Evolutionary conservation across 2,329 filamentous ascomycete species (phyloP).

Genomic region (Saccharata proteae): DNA sequence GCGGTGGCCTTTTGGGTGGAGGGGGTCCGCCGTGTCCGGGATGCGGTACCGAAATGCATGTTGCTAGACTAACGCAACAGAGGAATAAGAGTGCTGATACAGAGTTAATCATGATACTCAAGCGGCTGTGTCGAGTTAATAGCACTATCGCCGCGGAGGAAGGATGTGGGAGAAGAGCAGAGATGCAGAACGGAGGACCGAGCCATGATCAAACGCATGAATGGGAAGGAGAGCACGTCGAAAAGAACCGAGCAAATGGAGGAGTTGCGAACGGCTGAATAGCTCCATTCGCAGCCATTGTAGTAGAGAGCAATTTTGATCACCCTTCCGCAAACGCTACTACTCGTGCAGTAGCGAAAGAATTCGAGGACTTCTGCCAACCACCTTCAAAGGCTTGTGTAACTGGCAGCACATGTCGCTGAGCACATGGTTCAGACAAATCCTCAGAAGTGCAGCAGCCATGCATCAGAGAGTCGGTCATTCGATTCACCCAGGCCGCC

Average conservation of each 20-base stretch:
- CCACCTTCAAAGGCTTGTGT: background rate
- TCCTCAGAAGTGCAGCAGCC: slow-evolving; percentile 32
- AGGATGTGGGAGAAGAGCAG: background rate
- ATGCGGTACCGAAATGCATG: background rate
- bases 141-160: background rate
- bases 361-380: background rate
- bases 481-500: slow-evolving; percentile 43
- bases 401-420: too few species aligned
- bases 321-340: background rate
- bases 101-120: background rate
- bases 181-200: background rate
- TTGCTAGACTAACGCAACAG: background rate
- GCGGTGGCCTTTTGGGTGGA: background rate
- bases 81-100: background rate
- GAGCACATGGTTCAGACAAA: too few species aligned
- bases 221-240: too few species aligned
- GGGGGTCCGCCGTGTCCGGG: slow-evolving; percentile 7
- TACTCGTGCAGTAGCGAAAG: background rate
- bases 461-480: slow-evolving; percentile 38
- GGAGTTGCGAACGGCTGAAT: too few species aligned
- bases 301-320: slow-evolving; percentile 2
- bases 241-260: too few species aligned
- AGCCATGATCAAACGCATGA: too few species aligned
- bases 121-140: background rate
- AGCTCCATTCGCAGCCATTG: background rate